Evolutionary conservation across 2,329 filamentous ascomycete genomes (phyloP).

Genomic region (Dactylellina parvicollis): DNA sequence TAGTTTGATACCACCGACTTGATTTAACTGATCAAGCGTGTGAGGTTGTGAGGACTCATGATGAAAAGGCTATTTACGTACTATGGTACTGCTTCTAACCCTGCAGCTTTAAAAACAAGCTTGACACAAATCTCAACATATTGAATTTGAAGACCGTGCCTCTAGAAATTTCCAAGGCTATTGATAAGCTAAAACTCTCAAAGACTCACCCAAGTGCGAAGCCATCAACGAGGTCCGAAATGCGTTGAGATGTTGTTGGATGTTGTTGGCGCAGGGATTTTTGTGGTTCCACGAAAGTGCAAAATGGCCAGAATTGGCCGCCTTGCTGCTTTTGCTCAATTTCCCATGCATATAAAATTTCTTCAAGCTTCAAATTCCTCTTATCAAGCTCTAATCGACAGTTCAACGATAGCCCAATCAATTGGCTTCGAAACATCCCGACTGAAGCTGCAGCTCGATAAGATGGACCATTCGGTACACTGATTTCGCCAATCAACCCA

Average conservation of each 20-base stretch:
- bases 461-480: constrained; percentile 5
- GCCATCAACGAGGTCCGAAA: neutral
- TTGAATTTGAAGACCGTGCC: no score
- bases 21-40: no score
- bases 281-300: constrained; percentile 37
- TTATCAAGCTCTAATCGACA: constrained; percentile 16
- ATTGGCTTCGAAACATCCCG: neutral
- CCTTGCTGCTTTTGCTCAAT: constrained; percentile 32
- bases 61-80: no score
- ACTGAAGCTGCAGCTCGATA: neutral
- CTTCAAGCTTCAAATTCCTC: constrained; percentile 33
- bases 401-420: constrained; percentile 10
- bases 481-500: neutral
- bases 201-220: constrained; percentile 46
- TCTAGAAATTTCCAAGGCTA: no score
- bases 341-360: constrained; percentile 45
- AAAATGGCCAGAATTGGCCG: constrained; percentile 11
- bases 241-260: constrained; percentile 33
- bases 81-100: no score
- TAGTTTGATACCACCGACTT: no score
- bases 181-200: constrained; percentile 63
- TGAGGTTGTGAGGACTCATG: no score
- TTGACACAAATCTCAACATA: no score
- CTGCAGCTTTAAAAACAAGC: no score
- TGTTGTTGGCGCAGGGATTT: constrained; percentile 31